Conservation (phyloP, 1,284 basidiomycete species). For the Sanghuangporus weigelae region DNA sequence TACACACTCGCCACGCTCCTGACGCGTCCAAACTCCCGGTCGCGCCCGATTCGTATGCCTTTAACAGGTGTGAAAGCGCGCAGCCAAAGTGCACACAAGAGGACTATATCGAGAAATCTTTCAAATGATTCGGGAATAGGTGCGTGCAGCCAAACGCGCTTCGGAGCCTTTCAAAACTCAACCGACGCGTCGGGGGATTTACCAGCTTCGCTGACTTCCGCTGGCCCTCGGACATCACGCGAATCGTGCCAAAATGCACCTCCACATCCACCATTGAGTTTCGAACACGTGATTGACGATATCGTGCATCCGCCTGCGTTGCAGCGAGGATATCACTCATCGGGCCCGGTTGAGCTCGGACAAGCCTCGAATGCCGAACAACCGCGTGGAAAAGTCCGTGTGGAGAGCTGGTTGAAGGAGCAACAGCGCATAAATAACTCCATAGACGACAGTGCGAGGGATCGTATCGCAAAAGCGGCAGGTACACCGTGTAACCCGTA, state of each 20-base stretch:
- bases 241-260: slow-evolving; percentile 1
- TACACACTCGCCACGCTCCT: slow-evolving; percentile 1
- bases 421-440: slow-evolving; percentile 3
- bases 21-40: not conserved
- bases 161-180: not conserved
- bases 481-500: slow-evolving; percentile 14
- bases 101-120: not conserved
- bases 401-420: slow-evolving; percentile 15
- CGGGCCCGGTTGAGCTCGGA: not conserved
- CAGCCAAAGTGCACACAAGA: slow-evolving; percentile 4
- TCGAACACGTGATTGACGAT: not conserved
- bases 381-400: slow-evolving; percentile 1
- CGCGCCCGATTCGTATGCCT: not conserved
- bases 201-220: slow-evolving; percentile 4
- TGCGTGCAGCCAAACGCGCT: not conserved
- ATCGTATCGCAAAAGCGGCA: slow-evolving; percentile 6
- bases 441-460: not conserved
- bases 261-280: not conserved
- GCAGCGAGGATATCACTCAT: not conserved
- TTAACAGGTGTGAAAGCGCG: not conserved
- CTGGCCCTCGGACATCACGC: slow-evolving; percentile 6
- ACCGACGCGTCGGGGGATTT: not conserved
- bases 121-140: slow-evolving; percentile 2
- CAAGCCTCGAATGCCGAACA: not conserved
- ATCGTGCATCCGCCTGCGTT: not conserved